phyloP scores from a whole-genome alignment of 371 early-diverging fungal species.

The Mucor irregularis region DNA sequence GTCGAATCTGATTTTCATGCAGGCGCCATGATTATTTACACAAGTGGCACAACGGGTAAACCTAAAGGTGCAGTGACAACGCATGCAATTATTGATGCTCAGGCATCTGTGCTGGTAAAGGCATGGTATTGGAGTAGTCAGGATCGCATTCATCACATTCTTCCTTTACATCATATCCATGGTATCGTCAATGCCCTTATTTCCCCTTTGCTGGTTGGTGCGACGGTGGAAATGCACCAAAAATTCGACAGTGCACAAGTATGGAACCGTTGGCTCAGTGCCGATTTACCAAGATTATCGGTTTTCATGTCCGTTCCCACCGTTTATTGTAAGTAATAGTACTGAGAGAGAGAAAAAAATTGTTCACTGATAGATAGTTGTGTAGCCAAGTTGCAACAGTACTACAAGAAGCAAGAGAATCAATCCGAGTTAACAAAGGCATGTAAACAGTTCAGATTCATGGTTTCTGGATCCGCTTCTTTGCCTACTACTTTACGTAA shows the following conservation, averaged over 20 bases:
- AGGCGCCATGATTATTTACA: slow-evolving; percentile 79
- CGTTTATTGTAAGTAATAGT: slow-evolving; percentile 60
- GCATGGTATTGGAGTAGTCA: slow-evolving; percentile 73
- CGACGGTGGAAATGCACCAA: slow-evolving; percentile 73
- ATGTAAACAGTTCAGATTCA: slow-evolving; percentile 72
- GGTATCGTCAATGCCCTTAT: slow-evolving; percentile 66
- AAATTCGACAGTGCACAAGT: slow-evolving; percentile 65
- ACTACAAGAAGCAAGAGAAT: slow-evolving; percentile 34
- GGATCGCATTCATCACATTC: slow-evolving; percentile 75
- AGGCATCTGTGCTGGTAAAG: slow-evolving; percentile 60
- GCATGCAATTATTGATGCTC: slow-evolving; percentile 64
- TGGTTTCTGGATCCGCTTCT: slow-evolving; percentile 80
- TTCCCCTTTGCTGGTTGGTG: slow-evolving; percentile 69
- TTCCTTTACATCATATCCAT: slow-evolving; percentile 88
- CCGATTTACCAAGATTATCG: slow-evolving; percentile 38
- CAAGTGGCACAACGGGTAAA: slow-evolving; percentile 76
- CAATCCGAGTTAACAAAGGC: slow-evolving; percentile 37
- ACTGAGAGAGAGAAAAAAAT: background rate
- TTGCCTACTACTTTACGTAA: slow-evolving; percentile 68
- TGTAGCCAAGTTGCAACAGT: slow-evolving; percentile 55
- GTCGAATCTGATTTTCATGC: slow-evolving; percentile 31
- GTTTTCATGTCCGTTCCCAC: slow-evolving; percentile 91
- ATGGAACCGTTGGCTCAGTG: slow-evolving; percentile 61
- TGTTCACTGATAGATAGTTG: background rate
- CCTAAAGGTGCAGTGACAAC: slow-evolving; percentile 86